Evolutionary conservation across 164 flowering plant genomes (phyloP), one percentile per base, ranked within the genome.

Genomic region (Magnolia changhungtana): DNA sequence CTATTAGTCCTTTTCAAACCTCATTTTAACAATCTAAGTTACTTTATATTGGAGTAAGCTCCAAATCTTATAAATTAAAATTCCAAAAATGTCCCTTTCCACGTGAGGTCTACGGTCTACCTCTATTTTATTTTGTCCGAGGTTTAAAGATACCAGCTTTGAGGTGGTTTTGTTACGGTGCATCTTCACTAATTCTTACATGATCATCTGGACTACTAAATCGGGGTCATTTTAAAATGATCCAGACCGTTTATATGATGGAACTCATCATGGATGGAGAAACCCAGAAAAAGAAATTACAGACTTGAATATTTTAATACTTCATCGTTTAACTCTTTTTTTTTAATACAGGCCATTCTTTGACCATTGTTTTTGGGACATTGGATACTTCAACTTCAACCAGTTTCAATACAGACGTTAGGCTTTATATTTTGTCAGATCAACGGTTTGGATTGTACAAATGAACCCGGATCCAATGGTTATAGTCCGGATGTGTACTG

Each of bases 71-170:
- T 31, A 37, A 8, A 55, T 14, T 0, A 29, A 24, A 68, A 68
- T 16, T 29, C 71, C 24, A 13, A 68, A 31, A 27, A 10, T 64
- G 63, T 74, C 63, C n/a, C 70, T 74, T 65, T 74, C 76, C 76
- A 50, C 76, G 23, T 74, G 76, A 49, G 49, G 10, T 3, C 20
- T 68, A n/a, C 29, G 49, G 10, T 3, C 20, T 68, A n/a, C 29
- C 50, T 31, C 50, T 31, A 29, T 68, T 29, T 68, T 64, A n/a
- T 64, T 20, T 20, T 7, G 24, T 64, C 21, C 5, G 61, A 55
- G 11, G 61, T 55, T 55, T 55, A 16, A 55, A 55, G 18, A 55
- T 55, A 55, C 16, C 19, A 0, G 3, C 61, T 2, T 11, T 11
- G 18, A 52, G 59, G 13, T 52, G 59, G 59, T 9, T 14, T 52